These are phyloP conservation scores for Chamaenerion angustifolium DNA, from an alignment of 345 rosid genomes.

Conservation along the genomic window DNA sequence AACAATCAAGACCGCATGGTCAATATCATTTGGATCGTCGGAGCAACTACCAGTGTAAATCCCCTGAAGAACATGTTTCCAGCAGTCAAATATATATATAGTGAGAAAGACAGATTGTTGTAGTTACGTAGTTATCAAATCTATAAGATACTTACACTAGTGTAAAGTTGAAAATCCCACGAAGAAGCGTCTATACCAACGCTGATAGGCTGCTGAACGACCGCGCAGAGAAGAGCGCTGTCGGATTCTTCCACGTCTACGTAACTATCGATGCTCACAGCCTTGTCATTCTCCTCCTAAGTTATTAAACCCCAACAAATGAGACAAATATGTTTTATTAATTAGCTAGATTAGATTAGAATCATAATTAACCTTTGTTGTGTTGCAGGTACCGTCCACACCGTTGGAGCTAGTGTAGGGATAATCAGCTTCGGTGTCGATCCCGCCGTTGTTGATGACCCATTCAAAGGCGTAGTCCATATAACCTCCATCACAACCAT, in stretches of 20 bases:
- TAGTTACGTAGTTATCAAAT: no score
- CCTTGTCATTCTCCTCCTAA: constrained; percentile 25
- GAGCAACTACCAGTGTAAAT: constrained; percentile 51
- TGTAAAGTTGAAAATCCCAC: constrained; percentile 61
- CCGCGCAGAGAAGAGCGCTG: constrained; percentile 48
- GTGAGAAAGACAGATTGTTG: no score
- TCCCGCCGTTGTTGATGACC: constrained; percentile 55
- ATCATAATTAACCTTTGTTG: constrained; percentile 29
- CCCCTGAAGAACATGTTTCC: constrained; percentile 17
- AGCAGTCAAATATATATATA: no score
- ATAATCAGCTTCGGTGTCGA: constrained; percentile 43
- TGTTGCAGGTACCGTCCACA: constrained; percentile 37
- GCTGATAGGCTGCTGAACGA: constrained; percentile 55
- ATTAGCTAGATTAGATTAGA: no score
- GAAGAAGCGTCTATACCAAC: constrained; percentile 69
- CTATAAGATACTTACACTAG: constrained; percentile 28
- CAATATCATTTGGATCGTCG: constrained; percentile 37
- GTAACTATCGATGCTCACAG: constrained; percentile 53
- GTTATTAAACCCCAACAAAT: no score
- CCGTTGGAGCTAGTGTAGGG: constrained; percentile 33
- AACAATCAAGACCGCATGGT: constrained; percentile 59
- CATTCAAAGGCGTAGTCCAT: constrained; percentile 75
- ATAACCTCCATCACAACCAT: constrained; percentile 68
- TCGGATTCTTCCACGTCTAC: constrained; percentile 47
- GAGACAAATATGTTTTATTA: no score